Base-by-base conservation (phyloP, 352 stramenopile species). In the Pythium periplocum region DNA sequence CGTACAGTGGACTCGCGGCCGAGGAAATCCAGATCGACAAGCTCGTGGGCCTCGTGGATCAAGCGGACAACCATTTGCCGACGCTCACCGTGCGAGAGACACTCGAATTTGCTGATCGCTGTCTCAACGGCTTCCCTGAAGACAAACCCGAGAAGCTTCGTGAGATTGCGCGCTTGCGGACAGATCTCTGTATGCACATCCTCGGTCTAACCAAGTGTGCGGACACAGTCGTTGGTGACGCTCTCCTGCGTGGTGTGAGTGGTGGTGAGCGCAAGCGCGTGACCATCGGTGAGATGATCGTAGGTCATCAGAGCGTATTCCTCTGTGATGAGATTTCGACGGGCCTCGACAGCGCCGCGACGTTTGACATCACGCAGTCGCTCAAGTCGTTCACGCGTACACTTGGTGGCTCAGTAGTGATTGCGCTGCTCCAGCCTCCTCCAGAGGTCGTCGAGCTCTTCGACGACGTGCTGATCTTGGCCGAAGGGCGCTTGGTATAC, bases 11-110 rank as follows among this genome's bases (percentile, higher is more conserved):
- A 39, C 55, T 81, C 5, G 43, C 44, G 0, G 78, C 55, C 2
- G 71, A 75, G 6, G 62, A 77, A 33, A 85, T 75, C 45, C 64
- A 55, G 62, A 86, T 63, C 58, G 77, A 2, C 48, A 90, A 90
- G 60, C 58, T 88, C 4, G 77, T 74, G 0, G 77, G 77, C 0
- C 66, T 90, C 6, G 68, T 90, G 6, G 80, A 88, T 45, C 79
- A 86, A 53, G 62, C 68, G 17, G 90, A 98, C 65, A 71, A 76
- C 39, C 93, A 98, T 72, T 69, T 87, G 17, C 69, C 93, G 10
- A 78, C 86, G 26, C 69, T 98, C 26, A 98, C 90, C 4, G 94
- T 98, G 2, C 68, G 87, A 34, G 93, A 98, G 64, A 98, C 95
- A 10, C 83, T 98, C 59, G 69, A 90, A 50, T 98, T 98, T 71